Base-by-base conservation (phyloP, 78 protist genomes). In the Dictyostelium brefeldianum region DNA sequence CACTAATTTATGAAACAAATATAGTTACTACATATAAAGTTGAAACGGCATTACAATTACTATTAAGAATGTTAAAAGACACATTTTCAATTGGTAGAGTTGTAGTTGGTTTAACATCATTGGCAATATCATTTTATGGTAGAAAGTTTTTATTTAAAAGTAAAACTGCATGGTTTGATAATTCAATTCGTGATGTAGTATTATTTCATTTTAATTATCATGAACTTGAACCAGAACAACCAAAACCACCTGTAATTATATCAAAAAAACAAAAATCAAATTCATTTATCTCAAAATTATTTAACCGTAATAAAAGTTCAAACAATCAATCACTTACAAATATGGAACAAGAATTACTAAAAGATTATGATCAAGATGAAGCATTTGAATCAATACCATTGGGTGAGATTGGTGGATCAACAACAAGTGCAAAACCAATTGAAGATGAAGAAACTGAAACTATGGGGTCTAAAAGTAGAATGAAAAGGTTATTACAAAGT, bases 91-190 rank as follows among this genome's bases (percentile, higher is more conserved):
- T 62, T 22, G 31, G 70, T 11, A 62, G 27, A 62, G 11, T 62
- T 11, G 11, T 7, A 11, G 43, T 62, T 4, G 17, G 10, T 11
- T 62, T 62, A 0, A 29, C 27, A 4, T 7, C 70, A 25, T 62
- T 62, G 12, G 70, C 18, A 3, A 22, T 62, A 11, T 62, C 70
- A 62, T 62, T 62, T 25, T 62, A 62, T 62, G 22, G 43, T 25
- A 62, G 27, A 62, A 62, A 62, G 70, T 25, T 62, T 62, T 62
- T 62, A 22, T 62, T 62, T 62, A 62, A 62, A 62, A 62, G 27
- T 25, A 62, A 17, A 62, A 62, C 70, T 22, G 22, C 70, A 9
- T 62, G 70, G 70, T 62, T n/a, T 25, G 70, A 62, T 10, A 62
- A 62, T 11, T 62, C 31, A 11, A 9, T 25, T 11, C n/a, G 70